Conservation (phyloP, 371 early-diverging fungal genomes). For the Caulochytrium protostelioides region DNA sequence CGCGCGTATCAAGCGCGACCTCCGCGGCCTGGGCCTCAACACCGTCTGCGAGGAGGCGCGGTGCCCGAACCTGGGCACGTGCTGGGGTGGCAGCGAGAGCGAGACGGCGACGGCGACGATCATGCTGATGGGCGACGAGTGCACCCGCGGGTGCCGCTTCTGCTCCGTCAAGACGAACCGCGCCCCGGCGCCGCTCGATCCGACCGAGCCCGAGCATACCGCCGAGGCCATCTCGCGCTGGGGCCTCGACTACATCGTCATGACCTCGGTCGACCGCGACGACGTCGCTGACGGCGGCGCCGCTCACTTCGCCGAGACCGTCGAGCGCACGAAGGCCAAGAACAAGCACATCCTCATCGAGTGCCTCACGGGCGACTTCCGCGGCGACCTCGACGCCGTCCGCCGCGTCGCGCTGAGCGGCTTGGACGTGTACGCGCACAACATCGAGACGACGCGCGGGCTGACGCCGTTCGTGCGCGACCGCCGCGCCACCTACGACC, state of each 20-base stretch:
- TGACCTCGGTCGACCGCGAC: conserved; percentile 94
- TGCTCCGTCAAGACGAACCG: conserved; percentile 93
- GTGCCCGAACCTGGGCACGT: conserved; percentile 94
- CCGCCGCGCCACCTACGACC: conserved; percentile 76
- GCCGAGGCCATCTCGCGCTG: conserved; percentile 83
- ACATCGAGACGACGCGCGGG: conserved; percentile 88
- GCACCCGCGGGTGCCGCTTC: conserved; percentile 94
- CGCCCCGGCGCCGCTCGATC: conserved; percentile 67
- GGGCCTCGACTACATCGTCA: conserved; percentile 91
- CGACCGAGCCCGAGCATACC: conserved; percentile 80
- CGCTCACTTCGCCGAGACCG: conserved; percentile 79
- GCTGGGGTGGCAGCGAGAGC: conserved; percentile 94
- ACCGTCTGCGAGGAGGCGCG: conserved; percentile 88
- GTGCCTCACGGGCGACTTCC: conserved; percentile 88
- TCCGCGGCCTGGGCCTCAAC: conserved; percentile 75
- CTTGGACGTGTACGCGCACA: conserved; percentile 94
- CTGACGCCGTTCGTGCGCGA: conserved; percentile 82
- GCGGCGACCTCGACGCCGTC: conserved; percentile 54
- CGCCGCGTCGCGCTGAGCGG: conserved; percentile 67
- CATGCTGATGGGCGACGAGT: conserved; percentile 97
- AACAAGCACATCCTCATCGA: conserved; percentile 78
- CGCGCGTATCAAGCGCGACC: conserved; percentile 57
- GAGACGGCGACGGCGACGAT: conserved; percentile 94
- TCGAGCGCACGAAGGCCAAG: conserved; percentile 61
- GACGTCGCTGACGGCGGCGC: conserved; percentile 84